phyloP scores from a whole-genome alignment of 2,329 filamentous ascomycete genomes.

The Triangularia verruculosa region DNA sequence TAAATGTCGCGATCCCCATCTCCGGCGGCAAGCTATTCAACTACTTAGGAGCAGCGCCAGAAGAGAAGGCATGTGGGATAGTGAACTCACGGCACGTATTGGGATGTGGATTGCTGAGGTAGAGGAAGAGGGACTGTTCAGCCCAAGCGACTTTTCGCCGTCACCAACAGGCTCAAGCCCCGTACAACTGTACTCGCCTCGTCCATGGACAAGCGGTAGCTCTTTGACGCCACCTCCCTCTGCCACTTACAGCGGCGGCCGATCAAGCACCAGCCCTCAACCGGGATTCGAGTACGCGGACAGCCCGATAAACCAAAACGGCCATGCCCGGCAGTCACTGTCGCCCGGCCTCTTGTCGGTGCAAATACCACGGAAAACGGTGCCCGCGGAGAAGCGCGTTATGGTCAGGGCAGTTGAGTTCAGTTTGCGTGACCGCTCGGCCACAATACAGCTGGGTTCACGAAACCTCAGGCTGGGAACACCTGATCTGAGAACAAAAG shows the following conservation, averaged over 20 bases:
- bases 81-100: conserved; percentile 54
- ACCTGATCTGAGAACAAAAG: conserved; percentile 46
- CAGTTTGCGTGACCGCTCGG: conserved; percentile 50
- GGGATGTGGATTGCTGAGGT: conserved; percentile 54
- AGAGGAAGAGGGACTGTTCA: conserved; percentile 44
- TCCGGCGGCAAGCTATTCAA: conserved; percentile 59
- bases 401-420: conserved; percentile 58
- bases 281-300: conserved; percentile 33
- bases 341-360: conserved; percentile 20
- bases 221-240: conserved; percentile 22
- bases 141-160: conserved; percentile 32
- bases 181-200: conserved; percentile 14
- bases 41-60: conserved; percentile 58
- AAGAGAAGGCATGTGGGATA: conserved; percentile 69
- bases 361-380: conserved; percentile 28
- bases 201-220: conserved; percentile 30
- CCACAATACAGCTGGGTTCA: conserved; percentile 52
- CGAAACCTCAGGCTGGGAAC: conserved; percentile 47
- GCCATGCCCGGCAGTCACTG: conserved; percentile 46
- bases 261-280: conserved; percentile 1
- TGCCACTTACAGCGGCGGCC: conserved; percentile 27
- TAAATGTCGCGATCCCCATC: conserved; percentile 57
- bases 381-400: conserved; percentile 54
- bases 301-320: conserved; percentile 41
- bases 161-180: conserved; percentile 30